These are phyloP conservation scores for Aegle marmelos DNA, from an alignment of 345 rosid species.

Conservation along the genomic window DNA sequence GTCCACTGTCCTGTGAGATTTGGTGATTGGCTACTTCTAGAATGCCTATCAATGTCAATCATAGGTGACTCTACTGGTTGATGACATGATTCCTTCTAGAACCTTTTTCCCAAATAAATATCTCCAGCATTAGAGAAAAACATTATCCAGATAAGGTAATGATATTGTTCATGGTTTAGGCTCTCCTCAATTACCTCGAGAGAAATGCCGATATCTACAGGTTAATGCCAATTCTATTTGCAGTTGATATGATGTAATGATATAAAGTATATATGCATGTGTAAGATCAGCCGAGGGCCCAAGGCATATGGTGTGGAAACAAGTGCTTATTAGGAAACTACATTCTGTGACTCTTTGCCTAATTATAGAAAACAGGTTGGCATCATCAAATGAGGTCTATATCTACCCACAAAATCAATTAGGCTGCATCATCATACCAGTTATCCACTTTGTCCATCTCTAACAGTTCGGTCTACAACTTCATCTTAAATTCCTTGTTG, in stretches of 20 bases:
- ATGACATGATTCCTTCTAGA: background rate
- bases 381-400: background rate
- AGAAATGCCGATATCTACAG: slow-evolving; percentile 48
- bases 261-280: background rate
- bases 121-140: slow-evolving; percentile 66
- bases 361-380: background rate
- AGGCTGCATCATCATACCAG: background rate
- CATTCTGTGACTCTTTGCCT: background rate
- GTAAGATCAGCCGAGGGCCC: background rate
- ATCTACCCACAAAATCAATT: background rate
- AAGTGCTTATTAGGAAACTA: background rate
- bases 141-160: slow-evolving; percentile 54
- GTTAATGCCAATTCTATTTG: slow-evolving; percentile 25
- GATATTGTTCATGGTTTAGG: slow-evolving; percentile 83
- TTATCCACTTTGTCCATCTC: background rate
- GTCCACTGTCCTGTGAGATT: background rate
- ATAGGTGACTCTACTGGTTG: background rate
- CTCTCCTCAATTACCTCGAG: slow-evolving; percentile 65
- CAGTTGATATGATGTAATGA: background rate
- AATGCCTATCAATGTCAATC: background rate
- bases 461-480: background rate
- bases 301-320: background rate
- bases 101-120: background rate
- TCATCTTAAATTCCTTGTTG: background rate
- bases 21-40: background rate